These are phyloP conservation scores for Astrothelium macrocarpum DNA, from an alignment of 495 filamentous ascomycete genomes.

Conservation along the genomic window DNA sequence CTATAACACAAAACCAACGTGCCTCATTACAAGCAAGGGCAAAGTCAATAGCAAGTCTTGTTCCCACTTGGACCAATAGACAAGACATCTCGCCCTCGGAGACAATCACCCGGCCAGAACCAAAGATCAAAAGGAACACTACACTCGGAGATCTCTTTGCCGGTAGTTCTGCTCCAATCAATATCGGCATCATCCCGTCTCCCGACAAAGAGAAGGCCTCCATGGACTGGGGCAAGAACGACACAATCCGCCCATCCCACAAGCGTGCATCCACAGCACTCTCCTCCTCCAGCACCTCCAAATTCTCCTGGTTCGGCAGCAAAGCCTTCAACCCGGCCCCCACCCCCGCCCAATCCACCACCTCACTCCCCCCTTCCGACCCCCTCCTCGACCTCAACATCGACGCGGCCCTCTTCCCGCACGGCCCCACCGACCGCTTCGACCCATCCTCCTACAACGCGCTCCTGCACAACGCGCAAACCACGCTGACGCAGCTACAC, in stretches of 20 bases:
- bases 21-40: not conserved
- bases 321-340: constrained; percentile 5
- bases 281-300: not conserved
- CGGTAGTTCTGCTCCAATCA: constrained; percentile 22
- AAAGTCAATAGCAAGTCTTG: not conserved
- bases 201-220: constrained; percentile 16
- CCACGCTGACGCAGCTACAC: constrained; percentile 56
- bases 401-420: constrained; percentile 51
- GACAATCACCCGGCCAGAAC: not conserved
- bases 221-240: not conserved
- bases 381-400: constrained; percentile 53
- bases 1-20: not conserved
- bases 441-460: constrained; percentile 61
- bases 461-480: constrained; percentile 56
- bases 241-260: not conserved
- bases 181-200: constrained; percentile 16
- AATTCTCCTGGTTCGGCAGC: constrained; percentile 18
- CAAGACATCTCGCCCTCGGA: not conserved
- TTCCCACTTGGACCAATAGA: not conserved
- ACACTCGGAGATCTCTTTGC: constrained; percentile 23
- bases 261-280: not conserved
- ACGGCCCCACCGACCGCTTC: constrained; percentile 42
- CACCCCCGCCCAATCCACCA: not conserved
- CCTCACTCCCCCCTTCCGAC: not conserved
- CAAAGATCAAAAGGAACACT: constrained; percentile 7